Evolutionary conservation across 257 asterid species (phyloP).

Genomic region (Anisodus tanguticus): DNA sequence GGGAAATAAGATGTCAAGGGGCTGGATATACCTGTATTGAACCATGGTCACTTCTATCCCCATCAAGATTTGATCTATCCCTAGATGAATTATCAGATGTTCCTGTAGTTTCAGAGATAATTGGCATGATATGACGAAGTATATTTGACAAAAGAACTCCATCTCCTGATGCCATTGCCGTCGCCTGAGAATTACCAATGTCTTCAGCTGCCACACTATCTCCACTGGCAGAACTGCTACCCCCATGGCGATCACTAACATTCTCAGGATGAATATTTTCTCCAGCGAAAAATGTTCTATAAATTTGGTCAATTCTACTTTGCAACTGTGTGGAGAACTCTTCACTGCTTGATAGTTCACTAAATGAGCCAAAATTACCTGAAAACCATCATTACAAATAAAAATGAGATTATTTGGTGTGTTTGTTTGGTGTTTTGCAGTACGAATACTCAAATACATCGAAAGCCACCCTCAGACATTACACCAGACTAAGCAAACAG

Average conservation of each 20-base stretch:
- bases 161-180: conserved; percentile 50
- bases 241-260: conserved; percentile 34
- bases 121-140: conserved; percentile 76
- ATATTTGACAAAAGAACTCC: conserved; percentile 65
- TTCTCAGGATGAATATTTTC: conserved; percentile 46
- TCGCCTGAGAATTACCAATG: conserved; percentile 44
- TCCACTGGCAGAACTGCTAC: conserved; percentile 36
- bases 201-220: conserved; percentile 48
- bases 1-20: neutral
- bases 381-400: conserved; percentile 30
- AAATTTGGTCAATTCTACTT: conserved; percentile 61
- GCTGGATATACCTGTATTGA: conserved; percentile 20
- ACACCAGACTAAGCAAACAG: neutral
- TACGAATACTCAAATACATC: neutral
- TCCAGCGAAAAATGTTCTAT: conserved; percentile 56
- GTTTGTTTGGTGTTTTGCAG: neutral
- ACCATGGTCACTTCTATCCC: conserved; percentile 10
- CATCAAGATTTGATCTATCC: neutral
- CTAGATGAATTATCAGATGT: conserved; percentile 36
- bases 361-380: conserved; percentile 46
- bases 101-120: conserved; percentile 55
- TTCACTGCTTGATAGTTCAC: conserved; percentile 49
- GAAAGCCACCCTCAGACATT: neutral
- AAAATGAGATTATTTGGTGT: neutral
- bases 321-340: conserved; percentile 51